Evolutionary conservation across 2,329 filamentous ascomycete genomes (phyloP).

Genomic region (Fusarium staphyleae): DNA sequence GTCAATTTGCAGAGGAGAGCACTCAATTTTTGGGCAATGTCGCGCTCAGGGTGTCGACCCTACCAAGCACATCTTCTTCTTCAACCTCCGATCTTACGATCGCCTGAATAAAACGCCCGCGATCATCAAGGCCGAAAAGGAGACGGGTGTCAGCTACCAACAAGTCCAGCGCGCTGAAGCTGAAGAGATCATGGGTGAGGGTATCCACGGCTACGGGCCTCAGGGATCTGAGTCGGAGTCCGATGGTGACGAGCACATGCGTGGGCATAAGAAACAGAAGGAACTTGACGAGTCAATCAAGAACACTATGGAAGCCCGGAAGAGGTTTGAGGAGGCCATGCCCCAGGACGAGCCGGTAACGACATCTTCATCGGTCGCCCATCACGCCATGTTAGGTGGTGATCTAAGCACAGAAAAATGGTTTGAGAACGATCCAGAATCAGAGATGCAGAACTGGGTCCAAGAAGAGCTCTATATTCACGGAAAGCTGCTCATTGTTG

Average conservation of each 20-base stretch:
- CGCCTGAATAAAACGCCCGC: constrained; percentile 83
- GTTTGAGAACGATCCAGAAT: constrained; percentile 73
- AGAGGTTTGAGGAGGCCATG: constrained; percentile 59
- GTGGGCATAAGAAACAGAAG: constrained; percentile 47
- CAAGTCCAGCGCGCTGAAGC: constrained; percentile 88
- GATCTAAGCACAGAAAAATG: constrained; percentile 73
- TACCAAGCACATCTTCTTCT: constrained; percentile 83
- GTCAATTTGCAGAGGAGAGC: constrained; percentile 87
- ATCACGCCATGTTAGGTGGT: constrained; percentile 79
- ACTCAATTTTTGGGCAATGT: constrained; percentile 88
- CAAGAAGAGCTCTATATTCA: constrained; percentile 98
- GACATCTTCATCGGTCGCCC: constrained; percentile 63
- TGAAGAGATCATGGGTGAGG: constrained; percentile 82
- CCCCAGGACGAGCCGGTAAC: constrained; percentile 46
- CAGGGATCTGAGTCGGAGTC: constrained; percentile 47
- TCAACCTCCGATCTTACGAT: constrained; percentile 93
- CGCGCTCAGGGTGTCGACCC: constrained; percentile 77
- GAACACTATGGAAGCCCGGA: constrained; percentile 56
- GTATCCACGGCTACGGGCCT: constrained; percentile 67
- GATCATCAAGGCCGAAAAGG: constrained; percentile 77
- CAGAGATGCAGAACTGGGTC: constrained; percentile 86
- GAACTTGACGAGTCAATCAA: constrained; percentile 47
- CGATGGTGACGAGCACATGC: constrained; percentile 57
- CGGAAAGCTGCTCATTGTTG: constrained; percentile 86
- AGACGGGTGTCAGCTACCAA: constrained; percentile 83